These are phyloP conservation scores for Aspergillus sp. DNA, from an alignment of 2,329 filamentous ascomycete species.

Conservation along the genomic window DNA sequence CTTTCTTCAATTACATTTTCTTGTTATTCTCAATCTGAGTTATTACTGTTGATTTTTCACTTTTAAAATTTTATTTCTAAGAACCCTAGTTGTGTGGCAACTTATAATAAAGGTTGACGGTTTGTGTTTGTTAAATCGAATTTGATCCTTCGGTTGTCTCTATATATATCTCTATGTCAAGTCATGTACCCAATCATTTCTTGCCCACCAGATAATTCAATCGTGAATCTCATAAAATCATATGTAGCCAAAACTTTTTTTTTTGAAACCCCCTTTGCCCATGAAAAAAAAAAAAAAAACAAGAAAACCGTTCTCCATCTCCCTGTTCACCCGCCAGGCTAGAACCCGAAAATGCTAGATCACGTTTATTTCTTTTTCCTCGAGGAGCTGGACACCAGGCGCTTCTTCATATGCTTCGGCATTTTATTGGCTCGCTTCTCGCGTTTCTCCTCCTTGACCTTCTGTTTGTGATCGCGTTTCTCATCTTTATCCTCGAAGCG, in stretches of 20 bases:
- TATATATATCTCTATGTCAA: neutral
- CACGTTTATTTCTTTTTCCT: slow-evolving; percentile 36
- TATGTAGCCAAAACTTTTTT: slow-evolving; percentile 19
- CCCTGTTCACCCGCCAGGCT: neutral
- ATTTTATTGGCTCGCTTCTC: slow-evolving; percentile 95
- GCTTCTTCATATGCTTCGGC: slow-evolving; percentile 92
- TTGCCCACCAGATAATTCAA: slow-evolving; percentile 9
- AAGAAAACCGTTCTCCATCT: neutral
- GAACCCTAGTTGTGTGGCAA: neutral
- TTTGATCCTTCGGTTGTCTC: neutral
- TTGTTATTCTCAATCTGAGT: too few species aligned
- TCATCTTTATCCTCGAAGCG: slow-evolving; percentile 88
- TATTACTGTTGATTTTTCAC: too few species aligned
- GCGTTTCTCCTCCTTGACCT: slow-evolving; percentile 91
- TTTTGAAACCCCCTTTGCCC: neutral
- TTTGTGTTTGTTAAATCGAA: neutral
- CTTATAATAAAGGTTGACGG: too few species aligned
- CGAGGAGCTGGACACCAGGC: slow-evolving; percentile 30
- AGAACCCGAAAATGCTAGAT: neutral
- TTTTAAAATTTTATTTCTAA: neutral
- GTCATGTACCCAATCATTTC: slow-evolving; percentile 17
- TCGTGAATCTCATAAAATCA: slow-evolving; percentile 29
- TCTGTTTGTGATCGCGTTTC: slow-evolving; percentile 84
- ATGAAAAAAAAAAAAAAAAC: neutral
- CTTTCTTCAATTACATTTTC: too few species aligned